phyloP scores from a whole-genome alignment of 2,329 filamentous ascomycete genomes.

The Exophiala alcalophila region DNA sequence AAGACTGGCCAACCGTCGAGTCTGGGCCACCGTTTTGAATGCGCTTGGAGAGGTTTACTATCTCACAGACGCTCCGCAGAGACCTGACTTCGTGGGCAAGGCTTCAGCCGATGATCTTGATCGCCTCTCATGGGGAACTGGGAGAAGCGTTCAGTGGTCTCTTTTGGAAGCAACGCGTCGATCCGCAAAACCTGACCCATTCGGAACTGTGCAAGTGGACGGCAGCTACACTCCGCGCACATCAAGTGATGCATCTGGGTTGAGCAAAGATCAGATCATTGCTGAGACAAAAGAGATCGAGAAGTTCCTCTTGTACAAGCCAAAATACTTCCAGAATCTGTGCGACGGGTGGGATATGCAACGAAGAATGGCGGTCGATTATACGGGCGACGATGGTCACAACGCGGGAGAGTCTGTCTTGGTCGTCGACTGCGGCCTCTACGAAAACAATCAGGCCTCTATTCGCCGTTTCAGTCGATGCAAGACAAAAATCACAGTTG shows the following conservation, averaged over 20 bases:
- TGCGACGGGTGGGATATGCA: slow-evolving; percentile 93
- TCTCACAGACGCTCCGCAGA: slow-evolving; percentile 66
- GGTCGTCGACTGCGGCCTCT: slow-evolving; percentile 69
- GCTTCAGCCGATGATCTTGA: slow-evolving; percentile 53
- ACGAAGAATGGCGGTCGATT: slow-evolving; percentile 80
- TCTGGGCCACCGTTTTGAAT: slow-evolving; percentile 93
- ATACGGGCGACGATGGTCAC: slow-evolving; percentile 73
- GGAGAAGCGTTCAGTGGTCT: slow-evolving; percentile 76
- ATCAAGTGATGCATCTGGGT: slow-evolving; percentile 68
- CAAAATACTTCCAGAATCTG: slow-evolving; percentile 71
- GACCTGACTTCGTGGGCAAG: slow-evolving; percentile 50
- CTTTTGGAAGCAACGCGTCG: slow-evolving; percentile 75
- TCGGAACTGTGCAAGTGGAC: slow-evolving; percentile 63
- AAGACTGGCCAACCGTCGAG: slow-evolving; percentile 65
- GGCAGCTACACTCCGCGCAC: slow-evolving; percentile 79
- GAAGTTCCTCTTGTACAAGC: slow-evolving; percentile 67
- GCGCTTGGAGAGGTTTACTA: slow-evolving; percentile 90
- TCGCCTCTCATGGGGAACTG: slow-evolving; percentile 73
- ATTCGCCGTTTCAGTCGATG: slow-evolving; percentile 60
- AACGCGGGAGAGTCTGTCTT: slow-evolving; percentile 74
- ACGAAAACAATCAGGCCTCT: slow-evolving; percentile 53
- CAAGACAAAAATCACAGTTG: slow-evolving; percentile 38
- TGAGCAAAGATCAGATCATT: slow-evolving; percentile 66
- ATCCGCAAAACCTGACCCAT: slow-evolving; percentile 67
- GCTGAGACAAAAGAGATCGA: slow-evolving; percentile 82